These are phyloP conservation scores for Trypanosoma melophagium DNA, from an alignment of 208 protist species.

Conservation along the genomic window DNA sequence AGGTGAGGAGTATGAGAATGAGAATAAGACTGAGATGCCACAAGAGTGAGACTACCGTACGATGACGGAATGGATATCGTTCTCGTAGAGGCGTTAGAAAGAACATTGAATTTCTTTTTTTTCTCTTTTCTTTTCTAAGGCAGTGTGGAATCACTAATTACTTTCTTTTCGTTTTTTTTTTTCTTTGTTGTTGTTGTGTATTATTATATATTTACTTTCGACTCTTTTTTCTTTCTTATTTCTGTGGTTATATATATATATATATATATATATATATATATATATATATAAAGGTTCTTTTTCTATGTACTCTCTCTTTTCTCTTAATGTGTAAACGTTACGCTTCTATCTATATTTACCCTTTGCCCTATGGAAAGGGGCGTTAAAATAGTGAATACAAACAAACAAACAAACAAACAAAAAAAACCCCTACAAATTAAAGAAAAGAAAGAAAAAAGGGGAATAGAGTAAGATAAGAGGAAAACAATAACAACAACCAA, in stretches of 20 bases:
- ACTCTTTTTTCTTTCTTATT: too few relatives aligned
- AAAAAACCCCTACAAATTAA: not conserved
- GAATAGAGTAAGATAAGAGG: not conserved
- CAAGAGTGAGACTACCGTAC: too few relatives aligned
- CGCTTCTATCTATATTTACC: too few relatives aligned
- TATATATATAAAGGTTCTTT: too few relatives aligned
- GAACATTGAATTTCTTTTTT: not conserved
- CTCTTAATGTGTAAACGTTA: too few relatives aligned
- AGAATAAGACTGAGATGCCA: too few relatives aligned
- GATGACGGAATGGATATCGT: too few relatives aligned
- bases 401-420: not conserved
- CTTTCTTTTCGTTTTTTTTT: constrained; percentile 15
- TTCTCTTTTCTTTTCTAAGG: not conserved
- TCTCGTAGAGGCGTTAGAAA: not conserved
- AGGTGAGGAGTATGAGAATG: too few relatives aligned
- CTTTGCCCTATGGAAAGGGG: not conserved
- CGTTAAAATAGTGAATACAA: not conserved
- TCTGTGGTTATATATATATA: too few relatives aligned
- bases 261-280: too few relatives aligned
- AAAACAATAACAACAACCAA: not conserved
- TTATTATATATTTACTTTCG: not conserved
- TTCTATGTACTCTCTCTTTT: too few relatives aligned
- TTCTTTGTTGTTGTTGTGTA: constrained; percentile 9
- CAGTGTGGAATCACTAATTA: too few relatives aligned
- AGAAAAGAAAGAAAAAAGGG: constrained; percentile 15